These are phyloP conservation scores for Candida boidinii DNA, from an alignment of 805 yeast genomes.

Conservation along the genomic window DNA sequence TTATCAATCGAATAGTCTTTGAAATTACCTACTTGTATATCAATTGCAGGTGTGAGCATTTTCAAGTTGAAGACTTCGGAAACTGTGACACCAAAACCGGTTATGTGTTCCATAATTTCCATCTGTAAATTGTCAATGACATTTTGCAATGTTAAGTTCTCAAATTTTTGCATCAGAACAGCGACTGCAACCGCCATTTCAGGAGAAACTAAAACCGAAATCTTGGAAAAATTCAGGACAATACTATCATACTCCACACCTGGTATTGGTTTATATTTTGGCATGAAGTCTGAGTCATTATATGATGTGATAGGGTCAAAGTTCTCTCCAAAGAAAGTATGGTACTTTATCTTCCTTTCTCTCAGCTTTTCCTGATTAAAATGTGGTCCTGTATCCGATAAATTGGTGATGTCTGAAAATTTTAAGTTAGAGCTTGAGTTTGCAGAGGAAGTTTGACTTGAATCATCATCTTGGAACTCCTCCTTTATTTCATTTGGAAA, in stretches of 20 bases:
- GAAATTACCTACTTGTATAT: constrained; percentile 16
- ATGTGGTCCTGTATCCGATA: no score
- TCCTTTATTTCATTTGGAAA: constrained; percentile 17
- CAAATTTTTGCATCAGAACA: constrained; percentile 29
- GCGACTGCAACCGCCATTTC: constrained; percentile 9
- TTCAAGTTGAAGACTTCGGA: constrained; percentile 35
- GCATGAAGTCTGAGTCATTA: constrained; percentile 6
- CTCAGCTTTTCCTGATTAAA: not conserved
- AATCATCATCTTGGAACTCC: constrained; percentile 5
- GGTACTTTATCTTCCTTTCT: no score
- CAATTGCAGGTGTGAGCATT: constrained; percentile 37
- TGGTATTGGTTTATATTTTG: not conserved
- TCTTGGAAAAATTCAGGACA: constrained; percentile 44
- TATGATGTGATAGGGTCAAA: constrained; percentile 2
- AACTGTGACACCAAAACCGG: constrained; percentile 4
- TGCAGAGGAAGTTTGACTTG: not conserved
- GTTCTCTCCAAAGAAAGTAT: no score
- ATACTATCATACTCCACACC: constrained; percentile 42
- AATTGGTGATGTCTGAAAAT: no score
- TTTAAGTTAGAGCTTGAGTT: no score
- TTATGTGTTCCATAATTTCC: constrained; percentile 40
- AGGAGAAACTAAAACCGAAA: constrained; percentile 42
- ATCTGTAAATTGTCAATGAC: constrained; percentile 61
- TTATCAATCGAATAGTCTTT: not conserved
- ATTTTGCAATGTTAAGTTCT: constrained; percentile 32